Percentiles rank a stretch among this genome's conserved stretches.
Evolutionary conservation across 345 rosid species (phyloP).

Genomic region (Murraya paniculata): DNA sequence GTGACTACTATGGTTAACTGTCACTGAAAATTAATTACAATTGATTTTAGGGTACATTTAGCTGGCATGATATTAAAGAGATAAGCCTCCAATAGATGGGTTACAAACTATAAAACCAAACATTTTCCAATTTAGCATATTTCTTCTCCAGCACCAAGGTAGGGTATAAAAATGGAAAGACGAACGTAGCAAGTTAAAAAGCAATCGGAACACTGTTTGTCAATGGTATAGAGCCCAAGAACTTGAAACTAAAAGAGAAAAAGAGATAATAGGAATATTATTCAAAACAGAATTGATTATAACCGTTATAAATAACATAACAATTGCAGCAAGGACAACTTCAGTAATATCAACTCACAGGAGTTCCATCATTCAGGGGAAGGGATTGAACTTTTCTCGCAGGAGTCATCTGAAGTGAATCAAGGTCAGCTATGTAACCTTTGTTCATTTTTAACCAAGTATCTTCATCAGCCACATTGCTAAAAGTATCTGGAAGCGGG

Average conservation of each 20-base stretch:
- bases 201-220: neutral
- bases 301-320: neutral
- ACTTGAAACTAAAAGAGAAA: neutral
- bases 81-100: neutral
- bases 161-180: neutral
- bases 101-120: neutral
- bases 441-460: slow-evolving; percentile 90
- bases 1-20: neutral
- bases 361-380: slow-evolving; percentile 44
- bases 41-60: neutral
- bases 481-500: slow-evolving; percentile 74
- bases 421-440: slow-evolving; percentile 82
- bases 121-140: neutral
- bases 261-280: neutral
- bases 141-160: neutral
- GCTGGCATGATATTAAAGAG: neutral
- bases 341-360: slow-evolving; percentile 47
- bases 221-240: neutral
- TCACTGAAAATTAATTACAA: neutral
- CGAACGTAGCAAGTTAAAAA: neutral
- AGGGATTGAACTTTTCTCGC: slow-evolving; percentile 63
- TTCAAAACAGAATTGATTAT: neutral
- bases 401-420: slow-evolving; percentile 71
- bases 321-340: slow-evolving; percentile 4
- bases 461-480: slow-evolving; percentile 91